Percentiles rank a stretch among this genome's conserved stretches.
Evolutionary conservation across 768 basidiomycete species (phyloP).

Genomic region (Podaxis mareebaensis): DNA sequence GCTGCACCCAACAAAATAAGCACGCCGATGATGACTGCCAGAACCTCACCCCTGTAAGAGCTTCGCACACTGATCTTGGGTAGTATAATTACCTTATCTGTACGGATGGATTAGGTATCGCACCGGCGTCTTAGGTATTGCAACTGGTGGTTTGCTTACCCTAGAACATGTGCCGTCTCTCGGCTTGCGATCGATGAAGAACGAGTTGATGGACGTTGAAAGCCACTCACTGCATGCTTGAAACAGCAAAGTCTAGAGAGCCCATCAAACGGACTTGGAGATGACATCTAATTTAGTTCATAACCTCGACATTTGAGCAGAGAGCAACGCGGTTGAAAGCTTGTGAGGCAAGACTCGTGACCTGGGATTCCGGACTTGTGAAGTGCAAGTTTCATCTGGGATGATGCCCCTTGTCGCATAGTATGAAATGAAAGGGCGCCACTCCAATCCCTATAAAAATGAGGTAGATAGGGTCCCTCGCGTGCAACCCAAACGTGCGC

Average conservation of each 20-base stretch:
- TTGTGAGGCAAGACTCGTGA: slow-evolving; percentile 8
- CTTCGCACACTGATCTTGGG: slow-evolving; percentile 5
- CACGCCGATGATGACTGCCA: slow-evolving; percentile 1
- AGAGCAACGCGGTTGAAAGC: neutral
- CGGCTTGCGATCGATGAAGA: slow-evolving; percentile 5
- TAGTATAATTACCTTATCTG: slow-evolving; percentile 5
- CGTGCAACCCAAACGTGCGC: neutral
- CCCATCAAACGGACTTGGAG: neutral
- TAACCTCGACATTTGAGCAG: slow-evolving; percentile 1
- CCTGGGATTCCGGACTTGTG: neutral
- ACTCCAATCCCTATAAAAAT: neutral
- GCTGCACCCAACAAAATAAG: neutral
- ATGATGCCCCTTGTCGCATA: neutral
- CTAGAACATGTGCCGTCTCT: neutral
- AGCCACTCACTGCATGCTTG: neutral
- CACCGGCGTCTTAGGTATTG: neutral
- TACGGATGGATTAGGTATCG: slow-evolving; percentile 2
- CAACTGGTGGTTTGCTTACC: neutral
- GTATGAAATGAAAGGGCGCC: neutral
- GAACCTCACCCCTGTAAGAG: neutral
- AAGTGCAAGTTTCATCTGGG: neutral
- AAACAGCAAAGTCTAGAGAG: neutral
- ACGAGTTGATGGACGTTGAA: neutral
- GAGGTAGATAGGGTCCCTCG: neutral
- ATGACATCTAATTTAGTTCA: neutral